These are phyloP conservation scores for Effrenium voratum DNA, from an alignment of 73 alveolate species.

Conservation along the genomic window DNA sequence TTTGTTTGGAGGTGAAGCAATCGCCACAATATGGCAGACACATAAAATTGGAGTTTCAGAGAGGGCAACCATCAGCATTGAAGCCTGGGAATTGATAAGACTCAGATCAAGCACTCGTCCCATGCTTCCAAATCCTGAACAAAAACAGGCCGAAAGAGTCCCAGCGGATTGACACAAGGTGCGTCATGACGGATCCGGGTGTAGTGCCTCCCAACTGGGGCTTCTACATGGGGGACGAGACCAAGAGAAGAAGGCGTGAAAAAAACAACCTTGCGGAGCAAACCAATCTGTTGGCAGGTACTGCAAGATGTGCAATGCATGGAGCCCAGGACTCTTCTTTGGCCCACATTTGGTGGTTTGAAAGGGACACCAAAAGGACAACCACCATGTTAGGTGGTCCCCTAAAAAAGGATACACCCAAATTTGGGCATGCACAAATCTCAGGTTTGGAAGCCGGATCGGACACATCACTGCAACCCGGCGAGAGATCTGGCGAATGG, in stretches of 20 bases:
- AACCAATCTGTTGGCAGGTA: constrained; percentile 92
- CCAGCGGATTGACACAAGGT: neutral
- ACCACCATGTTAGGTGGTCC: too few species aligned
- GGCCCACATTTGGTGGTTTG: too few species aligned
- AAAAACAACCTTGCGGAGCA: neutral
- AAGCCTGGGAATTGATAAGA: neutral
- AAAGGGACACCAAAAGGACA: too few species aligned
- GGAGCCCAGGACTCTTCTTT: neutral
- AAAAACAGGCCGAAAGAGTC: neutral
- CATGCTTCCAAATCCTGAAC: neutral
- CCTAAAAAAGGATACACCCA: too few species aligned
- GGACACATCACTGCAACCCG: constrained; percentile 98
- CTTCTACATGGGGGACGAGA: constrained; percentile 97
- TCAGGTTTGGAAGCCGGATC: constrained; percentile 96
- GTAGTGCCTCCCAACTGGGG: constrained; percentile 97
- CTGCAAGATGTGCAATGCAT: constrained; percentile 97
- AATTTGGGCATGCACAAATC: too few species aligned
- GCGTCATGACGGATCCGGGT: constrained; percentile 96
- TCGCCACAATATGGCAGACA: too few species aligned
- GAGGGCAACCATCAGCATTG: too few species aligned
- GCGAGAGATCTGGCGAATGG: too few species aligned
- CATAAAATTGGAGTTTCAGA: too few species aligned
- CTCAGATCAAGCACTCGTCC: neutral
- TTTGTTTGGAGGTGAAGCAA: too few species aligned
- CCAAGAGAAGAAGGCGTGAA: constrained; percentile 94